A percentile compares a stretch with the other conserved stretches of the same genome.
These are phyloP conservation scores for Spencermartinsiella europaea DNA, from an alignment of 805 yeast genomes.

Conservation along the genomic window DNA sequence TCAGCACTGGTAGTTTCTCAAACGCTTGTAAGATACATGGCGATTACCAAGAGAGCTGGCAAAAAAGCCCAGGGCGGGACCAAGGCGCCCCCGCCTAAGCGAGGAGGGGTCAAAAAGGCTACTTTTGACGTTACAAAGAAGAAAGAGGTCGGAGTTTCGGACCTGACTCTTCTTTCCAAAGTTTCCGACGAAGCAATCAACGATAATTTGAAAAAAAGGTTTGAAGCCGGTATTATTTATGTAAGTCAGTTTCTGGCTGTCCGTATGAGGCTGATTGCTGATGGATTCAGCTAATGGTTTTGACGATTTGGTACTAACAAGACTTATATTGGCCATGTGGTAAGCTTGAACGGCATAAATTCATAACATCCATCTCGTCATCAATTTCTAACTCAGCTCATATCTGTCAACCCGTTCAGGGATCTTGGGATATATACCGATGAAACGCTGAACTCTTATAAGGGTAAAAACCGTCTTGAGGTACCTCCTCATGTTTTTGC, in stretches of 20 bases:
- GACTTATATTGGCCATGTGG: slow-evolving; percentile 36
- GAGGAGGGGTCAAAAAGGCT: slow-evolving; percentile 70
- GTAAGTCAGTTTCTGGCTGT: slow-evolving; percentile 8
- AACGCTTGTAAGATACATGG: no score
- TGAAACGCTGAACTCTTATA: slow-evolving; percentile 65
- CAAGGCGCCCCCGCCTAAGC: slow-evolving; percentile 36
- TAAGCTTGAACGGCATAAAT: no score
- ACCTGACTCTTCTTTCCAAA: slow-evolving; percentile 79
- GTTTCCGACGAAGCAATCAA: slow-evolving; percentile 90
- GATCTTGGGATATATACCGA: slow-evolving; percentile 94
- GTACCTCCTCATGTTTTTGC: slow-evolving; percentile 98
- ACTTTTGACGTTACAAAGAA: slow-evolving; percentile 81
- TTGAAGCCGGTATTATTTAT: slow-evolving; percentile 83
- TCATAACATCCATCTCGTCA: no score
- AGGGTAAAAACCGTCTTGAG: slow-evolving; percentile 90
- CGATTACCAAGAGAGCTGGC: slow-evolving; percentile 70
- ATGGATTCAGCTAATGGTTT: no score
- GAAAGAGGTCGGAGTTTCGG: slow-evolving; percentile 98
- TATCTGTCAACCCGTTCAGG: slow-evolving; percentile 93
- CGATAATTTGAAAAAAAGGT: slow-evolving; percentile 83
- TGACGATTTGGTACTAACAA: no score
- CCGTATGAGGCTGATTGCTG: no score
- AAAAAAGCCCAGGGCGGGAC: slow-evolving; percentile 51
- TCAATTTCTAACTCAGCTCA: no score
- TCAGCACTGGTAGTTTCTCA: no score